Evolutionary conservation across 23 red algal species (phyloP), one percentile per base, ranked within the genome.

Genomic region (Cyanidioschyzon merolae): DNA sequence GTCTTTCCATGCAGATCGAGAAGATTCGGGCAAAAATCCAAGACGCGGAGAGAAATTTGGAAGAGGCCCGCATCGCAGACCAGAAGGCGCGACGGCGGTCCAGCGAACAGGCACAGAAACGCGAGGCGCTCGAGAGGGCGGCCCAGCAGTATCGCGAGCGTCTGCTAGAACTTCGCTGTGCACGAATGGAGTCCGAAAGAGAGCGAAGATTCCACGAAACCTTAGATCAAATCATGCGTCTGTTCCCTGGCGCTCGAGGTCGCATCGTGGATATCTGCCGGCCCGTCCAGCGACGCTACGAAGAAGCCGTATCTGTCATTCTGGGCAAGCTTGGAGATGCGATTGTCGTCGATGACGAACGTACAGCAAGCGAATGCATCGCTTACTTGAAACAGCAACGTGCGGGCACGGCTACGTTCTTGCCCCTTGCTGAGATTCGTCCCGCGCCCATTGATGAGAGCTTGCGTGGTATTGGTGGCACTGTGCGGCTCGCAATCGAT

Each of bases 191-290:
- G 68, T 82, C 68, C 59, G 74, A 81, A 21, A 82, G 83, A 26
- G 85, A 89, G 38, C 58, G 71, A 32, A 38, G 67, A 29, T 79
- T 95, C 15, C 79, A 83, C 38, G 85, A 86, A 40, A 88, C 94
- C 0, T 54, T 91, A 0, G 76, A 83, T 27, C 83, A 63, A 39
- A 98, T 98, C 88, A 74, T 76, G 59, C 78, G 88, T 37, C 68
- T 98, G 0, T 98, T 83, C 51, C 94, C 94, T 0, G 94, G 94
- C 37, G 85, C 91, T n/a, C 79, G 87, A 35, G 94, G 94, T 2
- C 83, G 87, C 17, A 51, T 98, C 26, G 83, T 80, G 1, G 94
- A 98, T 36, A 59, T 98, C 45, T 89, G 89, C 76, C 83, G 83
- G 37, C 94, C 94, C 34, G 82, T 83, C 24, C 94, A 98, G 68